Evolutionary conservation across 2,329 filamentous ascomycete species (phyloP).

Genomic region (Thielaviopsis euricoi): DNA sequence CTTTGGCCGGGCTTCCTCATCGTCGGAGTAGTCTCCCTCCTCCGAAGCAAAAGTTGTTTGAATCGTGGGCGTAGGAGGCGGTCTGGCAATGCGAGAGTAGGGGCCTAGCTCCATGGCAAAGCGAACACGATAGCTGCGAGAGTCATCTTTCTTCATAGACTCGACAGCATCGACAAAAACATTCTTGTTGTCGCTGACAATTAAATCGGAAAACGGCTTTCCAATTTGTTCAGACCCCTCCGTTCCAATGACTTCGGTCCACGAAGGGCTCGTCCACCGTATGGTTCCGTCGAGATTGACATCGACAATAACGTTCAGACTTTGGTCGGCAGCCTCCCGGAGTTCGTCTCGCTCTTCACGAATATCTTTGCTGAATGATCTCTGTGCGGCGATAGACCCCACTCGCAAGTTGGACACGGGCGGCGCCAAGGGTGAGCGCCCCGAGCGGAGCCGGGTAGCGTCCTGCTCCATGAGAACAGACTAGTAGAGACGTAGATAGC

Average conservation of each 20-base stretch:
- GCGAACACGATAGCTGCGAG: slow-evolving; percentile 75
- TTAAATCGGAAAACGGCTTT: slow-evolving; percentile 60
- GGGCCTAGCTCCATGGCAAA: slow-evolving; percentile 59
- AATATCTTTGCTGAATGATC: slow-evolving; percentile 72
- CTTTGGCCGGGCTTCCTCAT: slow-evolving; percentile 16
- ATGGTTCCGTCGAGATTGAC: slow-evolving; percentile 78
- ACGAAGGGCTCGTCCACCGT: slow-evolving; percentile 92
- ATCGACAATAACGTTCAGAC: slow-evolving; percentile 89
- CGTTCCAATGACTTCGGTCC: slow-evolving; percentile 83
- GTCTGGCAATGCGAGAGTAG: slow-evolving; percentile 27
- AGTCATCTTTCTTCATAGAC: slow-evolving; percentile 83
- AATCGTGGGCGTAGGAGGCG: slow-evolving; percentile 8
- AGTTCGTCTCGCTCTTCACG: slow-evolving; percentile 86
- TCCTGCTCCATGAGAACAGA: slow-evolving; percentile 1
- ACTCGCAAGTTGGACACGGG: slow-evolving; percentile 34
- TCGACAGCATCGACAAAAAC: slow-evolving; percentile 74
- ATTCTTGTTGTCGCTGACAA: slow-evolving; percentile 60
- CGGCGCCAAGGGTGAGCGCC: slow-evolving; percentile 4
- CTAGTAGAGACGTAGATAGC: slow-evolving; percentile 3
- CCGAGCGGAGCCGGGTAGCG: background rate
- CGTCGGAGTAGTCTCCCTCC: slow-evolving; percentile 16
- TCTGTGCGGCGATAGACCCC: slow-evolving; percentile 38
- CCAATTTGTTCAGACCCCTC: slow-evolving; percentile 56
- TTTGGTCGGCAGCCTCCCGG: slow-evolving; percentile 89
- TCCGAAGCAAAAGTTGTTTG: slow-evolving; percentile 21